phyloP scores from a whole-genome alignment of 176 grass and related monocot genomes.

The Carex littledalei region DNA sequence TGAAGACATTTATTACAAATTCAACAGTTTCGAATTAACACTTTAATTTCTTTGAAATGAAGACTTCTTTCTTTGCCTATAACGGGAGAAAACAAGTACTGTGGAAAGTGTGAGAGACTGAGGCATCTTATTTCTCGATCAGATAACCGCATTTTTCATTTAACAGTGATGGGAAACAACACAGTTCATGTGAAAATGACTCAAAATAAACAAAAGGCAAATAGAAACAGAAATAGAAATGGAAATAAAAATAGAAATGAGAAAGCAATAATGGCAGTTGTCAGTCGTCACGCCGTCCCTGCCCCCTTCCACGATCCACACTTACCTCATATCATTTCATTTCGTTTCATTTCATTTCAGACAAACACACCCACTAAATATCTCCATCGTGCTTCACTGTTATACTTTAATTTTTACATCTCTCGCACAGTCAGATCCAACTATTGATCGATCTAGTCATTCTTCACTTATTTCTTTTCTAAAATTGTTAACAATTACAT shows the following conservation, averaged over 20 bases:
- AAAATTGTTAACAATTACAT: neutral
- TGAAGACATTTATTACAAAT: no score
- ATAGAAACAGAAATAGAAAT: neutral
- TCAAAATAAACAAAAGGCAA: neutral
- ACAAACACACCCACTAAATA: neutral
- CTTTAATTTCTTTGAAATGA: no score
- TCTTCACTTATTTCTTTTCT: neutral
- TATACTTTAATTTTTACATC: neutral
- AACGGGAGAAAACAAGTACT: neutral
- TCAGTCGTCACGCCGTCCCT: constrained; percentile 24
- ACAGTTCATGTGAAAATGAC: constrained; percentile 1
- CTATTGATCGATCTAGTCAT: constrained; percentile 10
- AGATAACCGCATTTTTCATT: neutral
- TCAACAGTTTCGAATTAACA: no score
- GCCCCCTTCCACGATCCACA: neutral
- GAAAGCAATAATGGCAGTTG: constrained; percentile 16
- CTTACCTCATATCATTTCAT: neutral
- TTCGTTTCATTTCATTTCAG: neutral
- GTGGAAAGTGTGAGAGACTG: neutral
- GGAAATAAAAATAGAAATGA: constrained; percentile 1
- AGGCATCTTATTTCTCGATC: neutral
- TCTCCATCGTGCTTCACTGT: constrained; percentile 9
- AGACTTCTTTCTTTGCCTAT: neutral
- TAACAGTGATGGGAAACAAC: constrained; percentile 2
- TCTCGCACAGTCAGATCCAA: neutral